Evolutionary conservation across 2,329 filamentous ascomycete genomes (phyloP), one percentile per base, ranked within the genome.

Genomic region (Fusarium bulbicola): DNA sequence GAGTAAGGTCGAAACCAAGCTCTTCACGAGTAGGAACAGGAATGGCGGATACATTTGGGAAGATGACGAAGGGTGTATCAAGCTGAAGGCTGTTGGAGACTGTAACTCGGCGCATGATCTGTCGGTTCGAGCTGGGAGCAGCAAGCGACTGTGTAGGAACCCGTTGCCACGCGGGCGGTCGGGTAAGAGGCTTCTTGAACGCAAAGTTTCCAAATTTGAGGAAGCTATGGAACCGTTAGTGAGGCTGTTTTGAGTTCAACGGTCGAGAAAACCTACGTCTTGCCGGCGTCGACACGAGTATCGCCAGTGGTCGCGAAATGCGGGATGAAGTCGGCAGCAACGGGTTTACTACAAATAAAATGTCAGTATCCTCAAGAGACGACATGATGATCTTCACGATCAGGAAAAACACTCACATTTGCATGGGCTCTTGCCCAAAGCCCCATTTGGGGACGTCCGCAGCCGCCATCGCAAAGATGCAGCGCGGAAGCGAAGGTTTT

Each of bases 91-190:
- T 50, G 26, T 36, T 65, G 61, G 36, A 61, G 7, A 75, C 53
- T 11, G 74, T 73, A 6, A 81, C 75, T 54, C 80, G 79, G 76
- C 81, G 81, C 80, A 82, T 82, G 59, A 82, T 78, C 39, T 63
- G 74, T 36, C 79, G 72, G 21, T 50, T 70, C 46, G 74, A 71
- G 52, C 66, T 66, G 50, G 74, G 75, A n/a, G 73, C 72, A 18
- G 75, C 40, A 47, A 77, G 75, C n/a, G 63, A 74, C 50, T 57
- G 78, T 63, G 72, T 80, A 49, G 67, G 74, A 57, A 82, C 72
- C 40, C 80, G 80, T 49, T 74, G 73, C 80, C 80, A 82, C 16
- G 80, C 80, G 34, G 78, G 80, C 26, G 66, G 73, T 43, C 76
- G 76, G 30, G 60, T 72, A 9, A 64, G 66, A 10, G 74, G 56